Evolutionary conservation across 768 basidiomycete species (phyloP).

Genomic region (Trametes coccinea): DNA sequence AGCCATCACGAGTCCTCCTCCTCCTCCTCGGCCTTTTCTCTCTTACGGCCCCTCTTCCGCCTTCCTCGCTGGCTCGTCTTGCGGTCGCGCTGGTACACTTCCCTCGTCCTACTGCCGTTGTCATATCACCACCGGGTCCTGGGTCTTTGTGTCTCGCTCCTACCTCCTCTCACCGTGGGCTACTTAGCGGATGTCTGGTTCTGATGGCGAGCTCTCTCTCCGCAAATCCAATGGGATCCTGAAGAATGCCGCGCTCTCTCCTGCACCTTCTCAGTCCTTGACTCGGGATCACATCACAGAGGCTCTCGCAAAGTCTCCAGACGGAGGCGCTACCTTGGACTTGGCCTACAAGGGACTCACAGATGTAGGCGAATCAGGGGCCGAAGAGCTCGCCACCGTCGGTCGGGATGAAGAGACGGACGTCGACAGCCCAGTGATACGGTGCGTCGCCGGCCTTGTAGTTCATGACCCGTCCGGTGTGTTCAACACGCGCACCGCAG

Average conservation of each 20-base stretch:
- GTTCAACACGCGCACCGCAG: slow-evolving; percentile 39
- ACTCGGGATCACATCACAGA: slow-evolving; percentile 61
- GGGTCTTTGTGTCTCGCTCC: not conserved
- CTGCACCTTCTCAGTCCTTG: slow-evolving; percentile 44
- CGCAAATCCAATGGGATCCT: slow-evolving; percentile 17
- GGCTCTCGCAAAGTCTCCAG: slow-evolving; percentile 64
- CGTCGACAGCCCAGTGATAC: slow-evolving; percentile 55
- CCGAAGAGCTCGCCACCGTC: slow-evolving; percentile 69
- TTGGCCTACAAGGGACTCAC: slow-evolving; percentile 78
- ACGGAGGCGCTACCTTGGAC: slow-evolving; percentile 82
- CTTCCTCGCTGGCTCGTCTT: not conserved
- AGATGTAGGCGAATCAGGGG: slow-evolving; percentile 74
- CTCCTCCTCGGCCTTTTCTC: not conserved
- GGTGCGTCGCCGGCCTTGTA: slow-evolving; percentile 46
- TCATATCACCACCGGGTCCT: not conserved
- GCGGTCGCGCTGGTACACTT: slow-evolving; percentile 1
- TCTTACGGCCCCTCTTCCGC: not conserved
- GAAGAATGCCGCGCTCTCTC: slow-evolving; percentile 26
- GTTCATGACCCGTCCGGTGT: not conserved
- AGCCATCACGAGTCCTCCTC: not conserved
- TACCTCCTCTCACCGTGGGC: not conserved
- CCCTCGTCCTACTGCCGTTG: not conserved
- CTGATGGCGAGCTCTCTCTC: slow-evolving; percentile 23
- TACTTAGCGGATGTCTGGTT: slow-evolving; percentile 18
- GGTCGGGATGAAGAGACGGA: slow-evolving; percentile 48